These are phyloP conservation scores for Naganishia friedmannii DNA, from an alignment of 768 basidiomycete genomes.

Conservation along the genomic window DNA sequence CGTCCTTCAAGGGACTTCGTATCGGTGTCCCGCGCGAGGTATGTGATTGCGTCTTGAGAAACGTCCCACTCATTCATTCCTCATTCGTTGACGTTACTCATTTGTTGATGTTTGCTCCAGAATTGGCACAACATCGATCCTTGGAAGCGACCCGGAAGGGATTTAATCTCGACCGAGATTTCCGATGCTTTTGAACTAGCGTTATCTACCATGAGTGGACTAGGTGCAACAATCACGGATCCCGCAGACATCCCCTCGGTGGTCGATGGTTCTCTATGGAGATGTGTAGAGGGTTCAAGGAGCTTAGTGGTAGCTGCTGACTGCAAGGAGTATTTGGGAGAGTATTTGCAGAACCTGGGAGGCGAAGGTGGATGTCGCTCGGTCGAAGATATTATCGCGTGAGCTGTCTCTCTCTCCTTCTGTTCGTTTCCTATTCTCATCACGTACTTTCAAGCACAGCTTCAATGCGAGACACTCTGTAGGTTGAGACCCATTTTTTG, in stretches of 20 bases:
- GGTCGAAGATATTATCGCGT: conserved; percentile 36
- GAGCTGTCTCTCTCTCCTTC: conserved; percentile 2
- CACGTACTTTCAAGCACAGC: not conserved
- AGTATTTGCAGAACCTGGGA: conserved; percentile 29
- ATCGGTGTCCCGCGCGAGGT: conserved; percentile 17
- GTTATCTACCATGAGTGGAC: conserved; percentile 15
- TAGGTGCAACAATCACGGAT: conserved; percentile 29
- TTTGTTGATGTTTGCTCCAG: conserved; percentile 11
- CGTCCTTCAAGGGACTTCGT: conserved; percentile 16
- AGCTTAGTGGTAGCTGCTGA: conserved; percentile 32
- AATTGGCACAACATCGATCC: conserved; percentile 36
- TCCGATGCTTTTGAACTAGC: conserved; percentile 26
- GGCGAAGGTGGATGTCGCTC: conserved; percentile 29
- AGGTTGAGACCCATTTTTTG: not conserved
- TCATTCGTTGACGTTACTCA: too few relatives aligned
- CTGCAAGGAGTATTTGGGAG: conserved; percentile 31
- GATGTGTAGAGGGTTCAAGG: conserved; percentile 23
- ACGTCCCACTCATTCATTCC: too few relatives aligned
- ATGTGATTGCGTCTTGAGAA: not conserved
- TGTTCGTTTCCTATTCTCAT: too few relatives aligned
- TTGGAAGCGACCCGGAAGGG: conserved; percentile 29
- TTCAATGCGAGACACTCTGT: conserved; percentile 34
- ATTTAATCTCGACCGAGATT: conserved; percentile 26
- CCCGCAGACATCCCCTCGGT: conserved; percentile 34
- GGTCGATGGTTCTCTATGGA: conserved; percentile 32